phyloP scores from a whole-genome alignment of 345 rosid species.

The Citrus reticulata region DNA sequence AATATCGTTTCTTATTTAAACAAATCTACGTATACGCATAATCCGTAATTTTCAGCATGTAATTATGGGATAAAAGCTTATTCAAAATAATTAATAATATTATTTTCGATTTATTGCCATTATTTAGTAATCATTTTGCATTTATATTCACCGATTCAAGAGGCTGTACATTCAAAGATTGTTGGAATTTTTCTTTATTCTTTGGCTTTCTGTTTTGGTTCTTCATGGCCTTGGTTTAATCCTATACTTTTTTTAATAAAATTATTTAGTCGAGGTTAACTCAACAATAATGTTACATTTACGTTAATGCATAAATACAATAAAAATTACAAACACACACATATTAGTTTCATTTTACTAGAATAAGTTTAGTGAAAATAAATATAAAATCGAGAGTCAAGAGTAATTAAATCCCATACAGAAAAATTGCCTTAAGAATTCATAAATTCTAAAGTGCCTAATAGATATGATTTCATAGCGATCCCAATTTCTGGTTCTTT shows the following conservation, averaged over 20 bases:
- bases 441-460: too few relatives aligned
- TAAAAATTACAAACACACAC: background rate
- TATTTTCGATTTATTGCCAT: too few relatives aligned
- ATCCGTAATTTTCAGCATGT: too few relatives aligned
- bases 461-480: too few relatives aligned
- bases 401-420: background rate
- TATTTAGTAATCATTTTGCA: background rate
- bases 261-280: too few relatives aligned
- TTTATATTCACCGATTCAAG: background rate
- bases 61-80: too few relatives aligned
- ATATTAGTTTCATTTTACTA: background rate
- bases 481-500: too few relatives aligned
- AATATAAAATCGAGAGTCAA: background rate
- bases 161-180: background rate
- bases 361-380: background rate
- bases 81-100: too few relatives aligned
- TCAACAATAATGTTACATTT: too few relatives aligned
- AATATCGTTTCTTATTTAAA: too few relatives aligned
- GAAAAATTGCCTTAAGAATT: background rate
- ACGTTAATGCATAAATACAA: background rate
- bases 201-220: background rate
- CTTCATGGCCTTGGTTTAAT: background rate
- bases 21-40: too few relatives aligned
- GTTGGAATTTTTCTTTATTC: background rate
- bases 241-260: background rate